These are phyloP conservation scores for Acanthamoeba sp. DNA, from an alignment of 208 protist genomes.

Conservation along the genomic window DNA sequence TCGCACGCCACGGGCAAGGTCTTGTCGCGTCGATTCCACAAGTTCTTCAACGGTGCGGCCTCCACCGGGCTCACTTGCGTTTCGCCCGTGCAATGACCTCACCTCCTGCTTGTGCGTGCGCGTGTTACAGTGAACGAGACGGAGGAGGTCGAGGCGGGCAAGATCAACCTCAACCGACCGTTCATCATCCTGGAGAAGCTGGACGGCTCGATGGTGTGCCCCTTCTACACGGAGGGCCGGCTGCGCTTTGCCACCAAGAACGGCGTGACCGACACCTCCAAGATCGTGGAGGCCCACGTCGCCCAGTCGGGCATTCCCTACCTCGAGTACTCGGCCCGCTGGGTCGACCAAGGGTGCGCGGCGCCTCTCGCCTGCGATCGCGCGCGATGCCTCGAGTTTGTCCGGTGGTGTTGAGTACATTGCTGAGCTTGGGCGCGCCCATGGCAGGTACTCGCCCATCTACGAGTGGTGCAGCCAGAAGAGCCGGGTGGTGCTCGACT, in stretches of 20 bases:
- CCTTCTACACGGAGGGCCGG: constrained; percentile 37
- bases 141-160: constrained; percentile 47
- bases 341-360: constrained; percentile 18
- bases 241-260: constrained; percentile 56
- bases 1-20: constrained; percentile 61
- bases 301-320: constrained; percentile 14
- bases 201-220: constrained; percentile 62
- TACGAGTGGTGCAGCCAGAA: constrained; percentile 72
- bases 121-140: constrained; percentile 55
- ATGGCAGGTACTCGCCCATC: constrained; percentile 52
- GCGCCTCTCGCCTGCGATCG: neutral
- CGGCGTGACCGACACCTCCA: constrained; percentile 57
- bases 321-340: constrained; percentile 23
- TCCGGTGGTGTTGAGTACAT: neutral
- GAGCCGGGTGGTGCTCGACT: constrained; percentile 52
- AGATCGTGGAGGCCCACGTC: neutral
- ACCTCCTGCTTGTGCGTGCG: neutral
- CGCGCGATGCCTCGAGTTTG: neutral
- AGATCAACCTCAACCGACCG: constrained; percentile 68
- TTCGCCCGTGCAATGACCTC: too few relatives aligned
- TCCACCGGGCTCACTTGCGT: too few relatives aligned
- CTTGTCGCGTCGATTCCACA: constrained; percentile 66
- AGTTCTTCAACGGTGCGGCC: constrained; percentile 55
- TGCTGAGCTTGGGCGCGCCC: too few relatives aligned
- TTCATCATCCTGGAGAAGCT: constrained; percentile 73